Evolutionary conservation across 495 filamentous ascomycete genomes (phyloP), one percentile per base, ranked within the genome.

Genomic region (Lasiosphaeris hirsuta): DNA sequence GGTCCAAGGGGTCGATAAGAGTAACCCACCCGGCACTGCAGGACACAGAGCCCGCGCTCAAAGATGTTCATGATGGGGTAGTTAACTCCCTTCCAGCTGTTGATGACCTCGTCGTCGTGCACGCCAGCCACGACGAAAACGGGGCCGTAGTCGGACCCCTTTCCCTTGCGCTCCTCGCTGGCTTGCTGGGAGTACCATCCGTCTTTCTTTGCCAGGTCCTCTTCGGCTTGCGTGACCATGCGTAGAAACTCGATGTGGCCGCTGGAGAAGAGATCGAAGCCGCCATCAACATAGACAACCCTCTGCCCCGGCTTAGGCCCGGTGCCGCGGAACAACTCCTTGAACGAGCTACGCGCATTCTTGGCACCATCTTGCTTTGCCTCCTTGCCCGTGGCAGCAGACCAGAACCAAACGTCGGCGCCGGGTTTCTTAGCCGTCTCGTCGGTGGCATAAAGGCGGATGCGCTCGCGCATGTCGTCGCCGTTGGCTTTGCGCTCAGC

Each of bases 31-130:
- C 84, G 84, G 70, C 94, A 99, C 63, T 97, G 94, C 35, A 97
- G 80, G 40, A 97, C 94, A 70, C 94, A 97, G 17, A 99, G 84
- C 6, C 90, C 90, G 48, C 94, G 86, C 78, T 99, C 94, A 64
- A 92, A 96, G 39, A 97, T 90, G 74, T 96, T 97, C 94, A 97
- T 99, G 69, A 99, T 97, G 1, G 94, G 94, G 69, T 97, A 97
- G 72, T 99, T 99, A 60, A 96, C 76, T 9, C 95, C 92, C 74
- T 97, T 97, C 88, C 89, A 93, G 62, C 85, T 71, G 71, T 97
- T 97, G 68, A 99, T 94, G 41, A 93, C 91, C 58, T 86, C 81
- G 71, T 99, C 94, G 66, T 95, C 88, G 67, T 99, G 95, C 30
- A 99, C 85, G 23, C 94, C 94, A 6, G 88, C 91, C 59, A 97